Evolutionary conservation across 1,284 basidiomycete genomes (phyloP), one percentile per base, ranked within the genome.

Genomic region (Ustilago lituana): DNA sequence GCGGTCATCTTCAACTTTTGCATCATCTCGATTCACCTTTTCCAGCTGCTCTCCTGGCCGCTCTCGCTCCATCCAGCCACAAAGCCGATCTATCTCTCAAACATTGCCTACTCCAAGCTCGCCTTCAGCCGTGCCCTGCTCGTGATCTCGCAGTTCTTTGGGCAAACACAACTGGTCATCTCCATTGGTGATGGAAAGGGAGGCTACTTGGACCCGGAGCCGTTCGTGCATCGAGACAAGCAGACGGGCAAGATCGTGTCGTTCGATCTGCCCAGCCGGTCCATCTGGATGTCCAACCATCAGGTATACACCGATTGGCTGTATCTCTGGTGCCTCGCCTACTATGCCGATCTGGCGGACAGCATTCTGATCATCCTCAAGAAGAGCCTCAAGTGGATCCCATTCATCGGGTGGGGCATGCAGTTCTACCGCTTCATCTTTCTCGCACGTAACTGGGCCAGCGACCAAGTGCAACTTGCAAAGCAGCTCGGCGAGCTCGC

Each of bases 291-390:
- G 55, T 59, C 59, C 12, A 79, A 79, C 31, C 72, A 70, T 27
- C 77, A 79, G 29, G 69, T 79, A 23, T 79, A 79, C 44, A 72
- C 74, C 11, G 77, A 79, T 35, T 79, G 77, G 77, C 56, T 79
- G 23, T 79, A 79, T 45, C 67, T 79, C 14, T 79, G 77, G 77
- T 64, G 50, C 49, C 47, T 79, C 0, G 74, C 76, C 2, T 78
- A 78, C 56, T 78, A 73, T 40, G 62, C 65, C 4, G 64, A 72
- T 56, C n/a, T 73, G 19, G 71, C 62, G 2, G 72, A 73, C 24
- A 50, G 46, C 31, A 72, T 79, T 29, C 38, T 66, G 23, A 79
- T 79, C 55, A 73, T 79, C 38, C 60, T 79, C 32, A 78, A 76
- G 31, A 60, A 69, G 24, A 55, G 47, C 20, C 46, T 75, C 14